Base-by-base conservation (phyloP, 2,329 filamentous ascomycete genomes). In the Phaeoacremonium minimum region DNA sequence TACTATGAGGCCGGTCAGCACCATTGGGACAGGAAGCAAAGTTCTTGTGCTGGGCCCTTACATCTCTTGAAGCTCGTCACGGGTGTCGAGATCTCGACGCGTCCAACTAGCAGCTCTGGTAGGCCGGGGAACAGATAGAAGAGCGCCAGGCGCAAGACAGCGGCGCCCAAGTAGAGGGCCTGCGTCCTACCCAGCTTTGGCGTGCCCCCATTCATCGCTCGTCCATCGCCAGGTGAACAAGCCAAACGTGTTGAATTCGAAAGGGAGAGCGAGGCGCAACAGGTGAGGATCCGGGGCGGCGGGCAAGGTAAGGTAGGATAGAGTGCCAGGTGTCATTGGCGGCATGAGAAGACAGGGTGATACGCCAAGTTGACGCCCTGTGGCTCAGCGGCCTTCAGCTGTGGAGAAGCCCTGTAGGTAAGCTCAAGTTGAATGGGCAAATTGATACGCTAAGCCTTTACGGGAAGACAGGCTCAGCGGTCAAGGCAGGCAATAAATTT, bases 11-110 rank as follows among this genome's bases (percentile, higher is more conserved):
- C 15, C 7, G 4, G 32, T 38, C 22, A 45, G 36, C 26, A 37
- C 38, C 19, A n/a, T n/a, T n/a, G 17, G 4, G 19, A 18, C 29
- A 33, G 33, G 30, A 32, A 15, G 34, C n/a, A n/a, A n/a, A n/a
- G n/a, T n/a, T n/a, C n/a, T n/a, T n/a, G n/a, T n/a, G n/a, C n/a
- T n/a, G n/a, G 17, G 5, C 29, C 63, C 84, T 62, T 73, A 95
- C 90, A 71, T 78, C 93, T 80, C 71, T 97, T 97, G 77, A 96
- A 98, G 75, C 91, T 95, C 51, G 88, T 96, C 32, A 97, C 85
- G 28, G 93, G 91, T 15, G 93, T 98, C 30, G 93, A 96, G 53
- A 98, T 85, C 71, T 98, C 93, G 52, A 96, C 93, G 56, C 93
- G 85, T 46, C 85, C 86, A 15, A 88, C 93, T 44, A 98, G 73